Conservation (phyloP, 2,329 filamentous ascomycete species). For the Cadophora sp. region DNA sequence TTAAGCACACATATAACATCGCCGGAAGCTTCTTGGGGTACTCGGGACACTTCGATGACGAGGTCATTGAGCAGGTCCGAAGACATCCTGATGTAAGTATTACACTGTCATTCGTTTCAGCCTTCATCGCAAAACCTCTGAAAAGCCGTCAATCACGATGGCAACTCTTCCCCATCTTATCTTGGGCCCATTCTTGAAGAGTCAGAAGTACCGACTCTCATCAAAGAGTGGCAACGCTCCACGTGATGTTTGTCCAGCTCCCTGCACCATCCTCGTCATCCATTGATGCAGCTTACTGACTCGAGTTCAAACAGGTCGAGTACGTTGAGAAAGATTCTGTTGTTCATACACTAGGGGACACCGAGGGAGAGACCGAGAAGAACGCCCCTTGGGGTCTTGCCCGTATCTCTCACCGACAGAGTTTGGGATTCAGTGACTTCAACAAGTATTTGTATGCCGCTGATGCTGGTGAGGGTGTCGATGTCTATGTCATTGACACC, state of each 20-base stretch:
- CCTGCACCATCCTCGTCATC: conserved; percentile 12
- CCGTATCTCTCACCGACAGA: conserved; percentile 93
- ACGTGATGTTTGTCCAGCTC: conserved; percentile 35
- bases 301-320: conserved; percentile 71
- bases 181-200: background rate
- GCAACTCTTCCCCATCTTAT: background rate
- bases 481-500: conserved; percentile 98
- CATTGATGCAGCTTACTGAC: conserved; percentile 29
- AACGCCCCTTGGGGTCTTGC: conserved; percentile 98
- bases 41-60: conserved; percentile 94
- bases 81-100: conserved; percentile 93
- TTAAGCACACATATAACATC: conserved; percentile 98
- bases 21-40: conserved; percentile 86
- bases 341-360: conserved; percentile 77
- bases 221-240: conserved; percentile 22
- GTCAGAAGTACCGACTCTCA: background rate
- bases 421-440: conserved; percentile 87
- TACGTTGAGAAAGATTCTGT: conserved; percentile 95
- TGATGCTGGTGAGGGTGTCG: conserved; percentile 94
- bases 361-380: conserved; percentile 75
- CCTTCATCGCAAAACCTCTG: background rate
- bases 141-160: background rate
- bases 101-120: conserved; percentile 12
- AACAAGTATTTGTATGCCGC: conserved; percentile 97
- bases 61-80: conserved; percentile 91